Evolutionary conservation across 306 rosid species (phyloP), one percentile per base, ranked within the genome.

Genomic region (Gastrolobium villosum): DNA sequence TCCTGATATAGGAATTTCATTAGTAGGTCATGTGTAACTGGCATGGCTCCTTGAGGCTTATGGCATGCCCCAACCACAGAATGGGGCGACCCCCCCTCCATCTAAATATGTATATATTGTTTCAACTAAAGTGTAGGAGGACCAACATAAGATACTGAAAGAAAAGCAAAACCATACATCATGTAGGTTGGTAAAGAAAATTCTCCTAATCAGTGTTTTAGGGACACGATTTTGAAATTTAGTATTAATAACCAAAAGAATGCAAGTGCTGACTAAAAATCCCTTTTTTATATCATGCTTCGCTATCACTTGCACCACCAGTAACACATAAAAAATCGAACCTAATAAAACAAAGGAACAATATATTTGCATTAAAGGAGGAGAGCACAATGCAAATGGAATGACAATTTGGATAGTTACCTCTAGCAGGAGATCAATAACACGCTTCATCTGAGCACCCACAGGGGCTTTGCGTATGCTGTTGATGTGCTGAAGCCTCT

Each of bases 391-490:
- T 30, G 76, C 30, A 78, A 63, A 52, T 49, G 14, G 39, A 26
- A 48, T 11, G 37, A 32, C 11, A 57, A 52, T 30, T 31, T 6
- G 50, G 40, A 72, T 40, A 15, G 50, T 35, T 81, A 93, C 99
- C 96, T 95, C 96, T 1, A 82, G 77, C 50, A 95, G 89, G 54
- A 91, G 89, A 89, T 83, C 85, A 13, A 95, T 95, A 39, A 95
- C 98, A 50, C 96, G 92, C 87, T 90, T 95, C 84, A 95, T 93
- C 84, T 95, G 99, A 72, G 98, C 94, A 80, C 99, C 98, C 0
- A 91, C 98, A 0, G 97, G 94, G 43, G 89, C 81, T 55, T 90
- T 95, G 45, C 97, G 87, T 1, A 95, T 93, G 80, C 83, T 89
- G 55, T 91, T 88, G 6, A 93, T 92, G 31, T 93, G 96, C 69